Evolutionary conservation across 1,284 basidiomycete genomes (phyloP).

Genomic region (Tilletia indica): DNA sequence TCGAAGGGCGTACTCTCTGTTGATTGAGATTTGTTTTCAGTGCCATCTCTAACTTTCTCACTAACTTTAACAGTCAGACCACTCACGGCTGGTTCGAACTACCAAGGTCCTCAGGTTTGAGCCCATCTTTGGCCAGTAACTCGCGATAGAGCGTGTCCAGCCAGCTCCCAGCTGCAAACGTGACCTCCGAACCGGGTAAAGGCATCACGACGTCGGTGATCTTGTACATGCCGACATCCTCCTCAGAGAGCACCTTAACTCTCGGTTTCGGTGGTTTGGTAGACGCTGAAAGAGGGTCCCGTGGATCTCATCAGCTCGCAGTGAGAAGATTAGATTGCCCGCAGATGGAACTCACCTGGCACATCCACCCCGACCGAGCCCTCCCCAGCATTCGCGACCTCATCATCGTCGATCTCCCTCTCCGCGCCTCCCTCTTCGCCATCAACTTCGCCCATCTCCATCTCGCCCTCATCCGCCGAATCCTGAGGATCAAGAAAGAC

Average conservation of each 20-base stretch:
- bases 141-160: conserved; percentile 78
- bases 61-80: neutral
- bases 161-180: conserved; percentile 61
- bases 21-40: neutral
- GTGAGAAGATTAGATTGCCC: no score
- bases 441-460: conserved; percentile 55
- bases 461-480: conserved; percentile 26
- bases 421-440: conserved; percentile 21
- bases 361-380: conserved; percentile 23
- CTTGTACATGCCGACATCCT: conserved; percentile 71
- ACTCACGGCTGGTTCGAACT: conserved; percentile 74
- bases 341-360: neutral
- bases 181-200: conserved; percentile 83
- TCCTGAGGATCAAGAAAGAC: conserved; percentile 29
- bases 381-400: conserved; percentile 18
- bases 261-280: conserved; percentile 55
- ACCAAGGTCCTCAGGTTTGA: conserved; percentile 78
- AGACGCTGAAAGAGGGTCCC: neutral
- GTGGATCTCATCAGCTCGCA: no score
- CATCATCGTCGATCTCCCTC: conserved; percentile 19
- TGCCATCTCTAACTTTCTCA: no score
- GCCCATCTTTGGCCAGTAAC: conserved; percentile 76
- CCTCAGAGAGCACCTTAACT: conserved; percentile 73
- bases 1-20: conserved; percentile 82
- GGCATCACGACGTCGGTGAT: conserved; percentile 96